Evolutionary conservation across 192 early-diverging fungal genomes (phyloP).

Genomic region (Geranomyces variabilis): DNA sequence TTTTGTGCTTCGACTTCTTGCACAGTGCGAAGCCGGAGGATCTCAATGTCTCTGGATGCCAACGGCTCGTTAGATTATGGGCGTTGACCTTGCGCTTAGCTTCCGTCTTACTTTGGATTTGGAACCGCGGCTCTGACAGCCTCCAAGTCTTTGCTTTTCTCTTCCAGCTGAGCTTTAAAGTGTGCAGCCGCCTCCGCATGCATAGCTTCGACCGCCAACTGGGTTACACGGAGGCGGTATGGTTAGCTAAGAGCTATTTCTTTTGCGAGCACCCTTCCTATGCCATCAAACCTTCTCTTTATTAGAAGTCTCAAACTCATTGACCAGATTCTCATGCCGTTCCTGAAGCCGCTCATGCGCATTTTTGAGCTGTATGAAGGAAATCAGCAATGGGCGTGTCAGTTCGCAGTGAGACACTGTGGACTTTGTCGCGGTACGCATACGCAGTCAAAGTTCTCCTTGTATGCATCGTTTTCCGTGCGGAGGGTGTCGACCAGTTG

Average conservation of each 20-base stretch:
- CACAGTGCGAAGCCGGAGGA: slow-evolving; percentile 33
- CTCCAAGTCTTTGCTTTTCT: slow-evolving; percentile 38
- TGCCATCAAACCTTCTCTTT: slow-evolving; percentile 49
- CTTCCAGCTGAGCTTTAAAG: slow-evolving; percentile 34
- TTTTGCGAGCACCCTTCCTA: not conserved
- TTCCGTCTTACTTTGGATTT: slow-evolving; percentile 42
- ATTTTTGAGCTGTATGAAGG: slow-evolving; percentile 37
- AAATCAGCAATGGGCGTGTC: no score
- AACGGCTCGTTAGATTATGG: not conserved
- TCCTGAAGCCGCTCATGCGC: slow-evolving; percentile 33
- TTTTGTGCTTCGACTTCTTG: slow-evolving; percentile 36
- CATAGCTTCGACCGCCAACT: slow-evolving; percentile 36
- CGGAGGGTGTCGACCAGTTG: slow-evolving; percentile 47
- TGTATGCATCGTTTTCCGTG: slow-evolving; percentile 47
- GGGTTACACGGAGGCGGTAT: not conserved
- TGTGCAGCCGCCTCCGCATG: slow-evolving; percentile 18
- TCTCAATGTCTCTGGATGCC: slow-evolving; percentile 37
- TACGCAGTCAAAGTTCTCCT: slow-evolving; percentile 53
- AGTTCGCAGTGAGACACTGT: no score
- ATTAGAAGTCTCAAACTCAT: slow-evolving; percentile 26
- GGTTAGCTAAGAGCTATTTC: not conserved
- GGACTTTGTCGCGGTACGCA: no score
- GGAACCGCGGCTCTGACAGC: slow-evolving; percentile 19
- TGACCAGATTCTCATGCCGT: slow-evolving; percentile 18
- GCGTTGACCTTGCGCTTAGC: not conserved